A percentile compares a stretch with the other conserved stretches of the same genome.
phyloP scores from a whole-genome alignment of 306 rosid species.

The Prinsepia uniflora region DNA sequence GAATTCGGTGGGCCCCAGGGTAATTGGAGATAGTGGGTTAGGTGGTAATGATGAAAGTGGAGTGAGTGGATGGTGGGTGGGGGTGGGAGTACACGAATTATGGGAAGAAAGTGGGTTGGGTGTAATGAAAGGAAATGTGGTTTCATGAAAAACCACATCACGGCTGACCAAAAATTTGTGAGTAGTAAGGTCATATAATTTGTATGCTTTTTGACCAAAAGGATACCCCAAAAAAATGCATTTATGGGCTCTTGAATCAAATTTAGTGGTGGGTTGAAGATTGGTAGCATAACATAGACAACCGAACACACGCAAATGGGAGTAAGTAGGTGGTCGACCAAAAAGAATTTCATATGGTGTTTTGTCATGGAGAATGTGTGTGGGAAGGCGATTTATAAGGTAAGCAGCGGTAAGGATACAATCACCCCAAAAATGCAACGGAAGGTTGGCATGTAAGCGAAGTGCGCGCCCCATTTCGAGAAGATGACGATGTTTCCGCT shows the following conservation, averaged over 20 bases:
- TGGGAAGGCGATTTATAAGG: not conserved
- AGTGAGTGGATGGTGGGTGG: rapidly evolving
- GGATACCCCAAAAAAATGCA: not conserved
- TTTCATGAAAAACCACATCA: not conserved
- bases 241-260: not conserved
- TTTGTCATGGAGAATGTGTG: not conserved
- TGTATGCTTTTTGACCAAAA: not conserved
- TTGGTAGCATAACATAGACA: not conserved
- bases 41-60: no score
- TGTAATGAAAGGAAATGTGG: not conserved
- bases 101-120: not conserved
- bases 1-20: no score
- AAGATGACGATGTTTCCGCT: no score
- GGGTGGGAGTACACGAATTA: not conserved
- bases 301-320: not conserved
- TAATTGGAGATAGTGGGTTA: no score
- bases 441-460: no score
- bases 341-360: not conserved
- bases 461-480: no score
- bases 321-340: not conserved
- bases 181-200: not conserved
- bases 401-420: no score
- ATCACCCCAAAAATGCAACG: no score
- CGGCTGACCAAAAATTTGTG: not conserved
- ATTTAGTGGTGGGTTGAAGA: not conserved